Percentiles rank a stretch among this genome's conserved stretches.
Conservation (phyloP, 2,329 filamentous ascomycete genomes). For the Diaporthe longicolla region DNA sequence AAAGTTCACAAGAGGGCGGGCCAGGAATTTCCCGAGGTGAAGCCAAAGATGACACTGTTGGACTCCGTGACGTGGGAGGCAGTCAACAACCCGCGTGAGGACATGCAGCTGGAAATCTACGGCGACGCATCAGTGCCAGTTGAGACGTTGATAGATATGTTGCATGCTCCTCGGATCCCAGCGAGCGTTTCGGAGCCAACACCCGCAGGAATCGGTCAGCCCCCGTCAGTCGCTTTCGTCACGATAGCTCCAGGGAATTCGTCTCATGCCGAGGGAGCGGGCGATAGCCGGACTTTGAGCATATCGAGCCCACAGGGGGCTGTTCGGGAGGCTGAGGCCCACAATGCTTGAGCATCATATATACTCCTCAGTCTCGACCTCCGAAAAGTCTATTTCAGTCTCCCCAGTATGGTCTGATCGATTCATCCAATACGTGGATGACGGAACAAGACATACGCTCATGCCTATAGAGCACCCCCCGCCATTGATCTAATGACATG, state of each 20-base stretch:
- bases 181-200: too few relatives aligned
- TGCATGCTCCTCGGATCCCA: background rate
- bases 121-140: slow-evolving; percentile 7
- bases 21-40: background rate
- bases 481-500: too few relatives aligned
- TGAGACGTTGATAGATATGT: slow-evolving; percentile 2
- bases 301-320: background rate
- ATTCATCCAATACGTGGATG: too few relatives aligned
- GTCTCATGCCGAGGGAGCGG: background rate
- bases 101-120: slow-evolving; percentile 9
- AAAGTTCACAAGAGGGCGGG: slow-evolving; percentile 11
- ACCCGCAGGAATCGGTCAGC: too few relatives aligned
- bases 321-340: too few relatives aligned
- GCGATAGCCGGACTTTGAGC: background rate
- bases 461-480: too few relatives aligned
- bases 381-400: background rate
- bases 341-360: background rate
- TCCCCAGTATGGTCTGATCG: background rate
- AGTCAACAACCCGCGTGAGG: slow-evolving; percentile 6
- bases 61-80: slow-evolving; percentile 26
- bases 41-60: slow-evolving; percentile 15
- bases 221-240: too few relatives aligned
- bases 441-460: background rate
- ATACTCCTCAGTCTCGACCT: background rate
- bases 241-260: background rate